A percentile compares a stretch with the other conserved stretches of the same genome.
Conservation (phyloP, 192 early-diverging fungal genomes). For the Rhizophlyctis rosea region DNA sequence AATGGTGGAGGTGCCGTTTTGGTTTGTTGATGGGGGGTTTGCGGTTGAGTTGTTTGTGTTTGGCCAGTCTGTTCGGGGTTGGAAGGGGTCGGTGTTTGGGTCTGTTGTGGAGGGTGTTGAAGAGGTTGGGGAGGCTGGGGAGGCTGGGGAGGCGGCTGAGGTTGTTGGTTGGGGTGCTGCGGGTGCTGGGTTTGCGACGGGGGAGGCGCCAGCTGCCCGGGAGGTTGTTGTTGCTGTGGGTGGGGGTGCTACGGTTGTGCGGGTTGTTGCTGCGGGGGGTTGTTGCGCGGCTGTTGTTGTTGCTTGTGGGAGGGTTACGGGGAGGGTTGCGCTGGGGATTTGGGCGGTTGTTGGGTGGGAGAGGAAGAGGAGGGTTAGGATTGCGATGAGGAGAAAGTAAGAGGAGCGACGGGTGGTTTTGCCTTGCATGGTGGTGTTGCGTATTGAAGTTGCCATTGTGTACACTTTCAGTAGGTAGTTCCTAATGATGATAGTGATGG, state of each 20-base stretch:
- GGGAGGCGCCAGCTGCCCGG: background rate
- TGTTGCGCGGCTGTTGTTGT: background rate
- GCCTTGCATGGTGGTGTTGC: no score
- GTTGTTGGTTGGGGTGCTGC: background rate
- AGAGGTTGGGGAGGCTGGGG: background rate
- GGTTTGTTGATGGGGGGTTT: no score
- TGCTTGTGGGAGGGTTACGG: background rate
- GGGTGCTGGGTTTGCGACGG: background rate
- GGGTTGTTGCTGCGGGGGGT: background rate
- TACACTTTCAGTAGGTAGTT: no score
- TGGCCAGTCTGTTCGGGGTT: background rate
- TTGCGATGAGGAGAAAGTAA: background rate
- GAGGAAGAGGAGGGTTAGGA: background rate
- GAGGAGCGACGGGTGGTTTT: no score
- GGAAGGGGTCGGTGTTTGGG: constrained; percentile 1
- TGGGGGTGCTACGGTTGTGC: background rate
- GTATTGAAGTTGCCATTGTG: no score
- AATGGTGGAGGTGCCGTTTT: background rate
- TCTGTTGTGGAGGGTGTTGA: background rate
- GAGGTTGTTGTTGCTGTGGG: background rate
- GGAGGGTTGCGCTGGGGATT: background rate
- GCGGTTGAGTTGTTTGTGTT: background rate
- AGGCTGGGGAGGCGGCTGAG: background rate
- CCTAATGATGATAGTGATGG: no score
- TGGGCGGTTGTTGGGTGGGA: background rate